Evolutionary conservation across 176 grass and related monocot genomes (phyloP).

Genomic region (Rhipidocladum racemiflorum): DNA sequence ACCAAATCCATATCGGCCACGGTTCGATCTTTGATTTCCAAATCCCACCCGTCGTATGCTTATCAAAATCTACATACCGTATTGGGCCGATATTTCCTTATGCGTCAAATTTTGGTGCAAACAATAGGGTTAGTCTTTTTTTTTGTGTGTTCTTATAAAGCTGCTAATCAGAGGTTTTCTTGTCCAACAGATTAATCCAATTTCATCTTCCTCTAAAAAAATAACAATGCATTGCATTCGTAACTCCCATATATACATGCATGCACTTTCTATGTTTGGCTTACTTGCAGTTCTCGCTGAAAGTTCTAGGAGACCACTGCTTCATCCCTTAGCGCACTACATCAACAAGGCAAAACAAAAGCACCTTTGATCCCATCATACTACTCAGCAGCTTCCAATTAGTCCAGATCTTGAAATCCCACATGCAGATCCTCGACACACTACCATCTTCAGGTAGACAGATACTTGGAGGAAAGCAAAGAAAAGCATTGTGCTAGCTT

Average conservation of each 20-base stretch:
- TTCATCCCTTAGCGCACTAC: neutral
- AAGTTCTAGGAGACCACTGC: neutral
- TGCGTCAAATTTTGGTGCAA: too few relatives aligned
- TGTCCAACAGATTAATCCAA: neutral
- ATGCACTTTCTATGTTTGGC: neutral
- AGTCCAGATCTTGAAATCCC: neutral
- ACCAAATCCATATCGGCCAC: too few relatives aligned
- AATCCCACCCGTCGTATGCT: too few relatives aligned
- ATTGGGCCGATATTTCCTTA: too few relatives aligned
- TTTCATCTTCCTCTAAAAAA: neutral
- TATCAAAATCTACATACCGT: too few relatives aligned
- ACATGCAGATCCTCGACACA: constrained; percentile 19
- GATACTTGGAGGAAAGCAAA: neutral
- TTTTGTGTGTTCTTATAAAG: neutral
- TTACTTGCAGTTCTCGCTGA: neutral
- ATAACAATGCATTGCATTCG: neutral
- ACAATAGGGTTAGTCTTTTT: too few relatives aligned
- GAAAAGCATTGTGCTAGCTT: constrained; percentile 11
- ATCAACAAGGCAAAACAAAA: constrained; percentile 4
- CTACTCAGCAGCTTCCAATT: neutral
- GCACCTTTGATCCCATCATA: constrained; percentile 18
- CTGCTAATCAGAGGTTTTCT: neutral
- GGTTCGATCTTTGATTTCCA: too few relatives aligned
- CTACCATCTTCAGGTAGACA: neutral
- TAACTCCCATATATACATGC: neutral